These are phyloP conservation scores for Hygrocybe coccinea DNA, from an alignment of 768 basidiomycete species.

Conservation along the genomic window DNA sequence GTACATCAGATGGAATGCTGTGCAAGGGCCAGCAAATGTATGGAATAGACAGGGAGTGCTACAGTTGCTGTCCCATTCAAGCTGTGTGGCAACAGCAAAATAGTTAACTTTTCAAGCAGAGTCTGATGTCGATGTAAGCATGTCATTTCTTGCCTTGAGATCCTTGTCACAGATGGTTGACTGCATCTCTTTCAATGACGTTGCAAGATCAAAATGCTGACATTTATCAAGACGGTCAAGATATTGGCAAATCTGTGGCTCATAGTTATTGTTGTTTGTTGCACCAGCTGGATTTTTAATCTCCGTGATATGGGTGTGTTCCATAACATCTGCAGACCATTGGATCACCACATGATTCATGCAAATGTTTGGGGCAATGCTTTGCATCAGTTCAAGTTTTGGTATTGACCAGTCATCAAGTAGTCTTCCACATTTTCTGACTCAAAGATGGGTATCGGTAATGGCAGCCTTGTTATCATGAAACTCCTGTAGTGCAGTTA, in stretches of 20 bases:
- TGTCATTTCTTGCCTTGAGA: neutral
- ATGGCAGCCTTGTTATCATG: slow-evolving; percentile 26
- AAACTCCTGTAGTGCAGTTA: slow-evolving; percentile 16
- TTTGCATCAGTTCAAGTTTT: slow-evolving; percentile 29
- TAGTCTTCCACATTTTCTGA: slow-evolving; percentile 10
- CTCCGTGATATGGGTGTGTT: slow-evolving; percentile 18
- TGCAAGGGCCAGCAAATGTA: slow-evolving; percentile 5
- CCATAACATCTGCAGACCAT: slow-evolving; percentile 22
- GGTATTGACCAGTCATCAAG: slow-evolving; percentile 30
- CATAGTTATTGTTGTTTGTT: slow-evolving; percentile 18
- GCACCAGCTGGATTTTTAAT: slow-evolving; percentile 17
- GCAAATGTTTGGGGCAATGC: slow-evolving; percentile 13
- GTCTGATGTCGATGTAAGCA: neutral
- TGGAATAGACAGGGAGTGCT: slow-evolving; percentile 8
- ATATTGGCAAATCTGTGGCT: slow-evolving; percentile 18
- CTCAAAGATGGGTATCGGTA: slow-evolving; percentile 10
- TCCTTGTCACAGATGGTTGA: neutral
- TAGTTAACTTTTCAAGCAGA: neutral
- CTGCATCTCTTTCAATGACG: neutral
- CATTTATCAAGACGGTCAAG: slow-evolving; percentile 18
- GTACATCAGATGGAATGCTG: slow-evolving; percentile 23
- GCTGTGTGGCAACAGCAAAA: neutral
- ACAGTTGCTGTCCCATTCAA: neutral
- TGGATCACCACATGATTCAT: slow-evolving; percentile 19
- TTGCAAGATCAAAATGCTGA: slow-evolving; percentile 14